These are phyloP conservation scores for Bryum argenteum DNA, from an alignment of 225 moss, liverwort and hornwort genomes.

Conservation along the genomic window DNA sequence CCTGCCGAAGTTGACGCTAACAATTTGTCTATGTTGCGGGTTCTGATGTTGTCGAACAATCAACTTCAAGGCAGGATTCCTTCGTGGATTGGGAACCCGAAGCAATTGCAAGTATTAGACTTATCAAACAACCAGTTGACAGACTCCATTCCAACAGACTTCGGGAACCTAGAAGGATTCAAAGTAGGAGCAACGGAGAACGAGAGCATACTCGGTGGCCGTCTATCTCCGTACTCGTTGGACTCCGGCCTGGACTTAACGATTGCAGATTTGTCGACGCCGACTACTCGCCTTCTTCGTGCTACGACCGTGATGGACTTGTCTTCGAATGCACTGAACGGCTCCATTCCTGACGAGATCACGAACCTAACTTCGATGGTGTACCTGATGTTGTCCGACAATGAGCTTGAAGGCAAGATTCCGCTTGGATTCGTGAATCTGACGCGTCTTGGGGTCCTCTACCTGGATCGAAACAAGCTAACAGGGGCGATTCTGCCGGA, in stretches of 20 bases:
- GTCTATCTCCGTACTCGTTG: background rate
- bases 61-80: background rate
- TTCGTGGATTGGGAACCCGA: background rate
- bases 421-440: background rate
- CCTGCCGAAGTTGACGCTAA: background rate
- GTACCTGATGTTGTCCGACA: background rate
- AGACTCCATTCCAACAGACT: background rate
- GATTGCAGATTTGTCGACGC: background rate
- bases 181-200: background rate
- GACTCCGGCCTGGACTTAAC: background rate
- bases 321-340: background rate
- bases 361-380: background rate
- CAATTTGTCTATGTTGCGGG: background rate
- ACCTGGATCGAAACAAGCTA: background rate
- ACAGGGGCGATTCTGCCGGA: background rate
- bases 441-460: background rate
- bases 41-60: background rate
- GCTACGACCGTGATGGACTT: background rate
- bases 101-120: background rate
- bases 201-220: background rate
- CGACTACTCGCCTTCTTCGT: background rate
- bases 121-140: background rate
- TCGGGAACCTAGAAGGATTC: background rate
- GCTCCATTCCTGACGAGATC: background rate
- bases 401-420: background rate